These are phyloP conservation scores for Salvia rosmarinus DNA, from an alignment of 257 asterid species.

Conservation along the genomic window DNA sequence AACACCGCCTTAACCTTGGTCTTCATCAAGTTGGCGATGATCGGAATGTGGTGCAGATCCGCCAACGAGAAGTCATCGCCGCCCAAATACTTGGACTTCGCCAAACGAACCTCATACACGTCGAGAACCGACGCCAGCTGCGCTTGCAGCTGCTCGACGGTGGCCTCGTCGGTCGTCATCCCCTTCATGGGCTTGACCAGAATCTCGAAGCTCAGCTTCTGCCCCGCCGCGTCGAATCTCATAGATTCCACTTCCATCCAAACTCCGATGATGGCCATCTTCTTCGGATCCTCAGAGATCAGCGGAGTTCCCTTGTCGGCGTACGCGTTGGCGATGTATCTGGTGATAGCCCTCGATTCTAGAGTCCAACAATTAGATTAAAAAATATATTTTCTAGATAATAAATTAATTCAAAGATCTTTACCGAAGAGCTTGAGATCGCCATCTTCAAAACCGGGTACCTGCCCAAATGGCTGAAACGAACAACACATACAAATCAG, in stretches of 20 bases:
- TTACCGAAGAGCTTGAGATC: constrained; percentile 54
- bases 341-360: constrained; percentile 55
- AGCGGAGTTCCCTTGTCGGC: constrained; percentile 43
- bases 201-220: constrained; percentile 35
- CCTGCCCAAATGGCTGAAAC: constrained; percentile 56
- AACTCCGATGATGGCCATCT: constrained; percentile 34
- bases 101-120: constrained; percentile 54
- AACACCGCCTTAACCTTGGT: constrained; percentile 51
- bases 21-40: constrained; percentile 39
- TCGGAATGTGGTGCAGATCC: constrained; percentile 58
- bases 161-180: constrained; percentile 32
- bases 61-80: constrained; percentile 49
- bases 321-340: constrained; percentile 44
- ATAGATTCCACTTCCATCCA: constrained; percentile 48
- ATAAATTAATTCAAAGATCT: neutral
- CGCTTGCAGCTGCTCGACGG: constrained; percentile 29
- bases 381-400: too few species aligned
- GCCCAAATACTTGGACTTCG: constrained; percentile 50
- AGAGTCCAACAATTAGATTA: neutral
- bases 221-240: constrained; percentile 38
- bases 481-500: neutral
- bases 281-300: constrained; percentile 33
- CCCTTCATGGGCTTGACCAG: constrained; percentile 43
- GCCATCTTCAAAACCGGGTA: constrained; percentile 56
- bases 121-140: constrained; percentile 50